Evolutionary conservation across 352 stramenopile genomes (phyloP).

Genomic region (Pythium coloratum): DNA sequence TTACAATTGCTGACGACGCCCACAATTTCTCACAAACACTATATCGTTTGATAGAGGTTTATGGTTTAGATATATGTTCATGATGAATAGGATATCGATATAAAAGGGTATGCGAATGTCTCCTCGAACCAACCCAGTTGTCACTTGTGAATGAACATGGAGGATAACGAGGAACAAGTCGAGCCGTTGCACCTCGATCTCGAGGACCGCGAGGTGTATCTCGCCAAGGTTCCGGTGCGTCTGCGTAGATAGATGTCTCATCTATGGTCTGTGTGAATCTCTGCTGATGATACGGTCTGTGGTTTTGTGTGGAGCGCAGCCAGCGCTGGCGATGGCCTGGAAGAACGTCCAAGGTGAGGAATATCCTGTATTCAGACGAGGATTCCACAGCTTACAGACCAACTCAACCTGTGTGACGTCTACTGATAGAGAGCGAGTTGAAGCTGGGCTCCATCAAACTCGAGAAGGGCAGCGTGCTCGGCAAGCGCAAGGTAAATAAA

Average conservation of each 20-base stretch:
- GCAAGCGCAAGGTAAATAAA: conserved; percentile 63
- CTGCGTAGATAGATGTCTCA: neutral
- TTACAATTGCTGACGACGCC: too few species aligned
- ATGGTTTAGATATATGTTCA: neutral
- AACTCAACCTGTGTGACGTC: conserved; percentile 2
- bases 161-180: conserved; percentile 88
- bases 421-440: conserved; percentile 71
- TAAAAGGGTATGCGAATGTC: neutral
- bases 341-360: conserved; percentile 77
- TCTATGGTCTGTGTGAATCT: conserved; percentile 1
- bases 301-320: conserved; percentile 35
- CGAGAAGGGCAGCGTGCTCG: conserved; percentile 67
- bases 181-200: conserved; percentile 88
- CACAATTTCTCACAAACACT: neutral
- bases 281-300: conserved; percentile 8
- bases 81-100: neutral
- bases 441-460: conserved; percentile 86
- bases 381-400: neutral
- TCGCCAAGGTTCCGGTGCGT: conserved; percentile 83
- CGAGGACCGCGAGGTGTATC: conserved; percentile 85
- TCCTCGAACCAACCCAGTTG: conserved; percentile 7
- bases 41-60: neutral
- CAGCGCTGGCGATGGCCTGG: conserved; percentile 69
- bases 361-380: neutral
- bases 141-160: conserved; percentile 39